A percentile compares a stretch with the other conserved stretches of the same genome.
These are phyloP conservation scores for Chimonanthus praecox DNA, from an alignment of 164 flowering plant genomes.

Conservation along the genomic window DNA sequence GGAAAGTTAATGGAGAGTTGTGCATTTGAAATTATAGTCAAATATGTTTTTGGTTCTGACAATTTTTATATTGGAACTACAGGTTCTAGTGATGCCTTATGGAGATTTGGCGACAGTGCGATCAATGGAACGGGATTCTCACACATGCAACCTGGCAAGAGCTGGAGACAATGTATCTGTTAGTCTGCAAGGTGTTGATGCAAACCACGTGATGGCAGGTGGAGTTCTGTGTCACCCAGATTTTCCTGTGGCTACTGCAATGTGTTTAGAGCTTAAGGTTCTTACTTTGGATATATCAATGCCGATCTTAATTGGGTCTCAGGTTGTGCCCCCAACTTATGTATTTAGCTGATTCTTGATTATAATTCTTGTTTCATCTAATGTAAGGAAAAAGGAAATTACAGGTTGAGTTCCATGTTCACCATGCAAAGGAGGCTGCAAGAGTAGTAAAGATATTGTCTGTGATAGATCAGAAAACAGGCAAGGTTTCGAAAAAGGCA, in stretches of 20 bases:
- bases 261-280: constrained; percentile 79
- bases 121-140: constrained; percentile 64
- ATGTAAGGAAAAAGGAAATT: constrained; percentile 4
- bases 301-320: constrained; percentile 80
- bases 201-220: constrained; percentile 50
- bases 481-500: constrained; percentile 64
- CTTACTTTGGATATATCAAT: constrained; percentile 59
- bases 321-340: constrained; percentile 32
- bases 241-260: constrained; percentile 65
- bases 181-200: constrained; percentile 71
- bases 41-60: not conserved
- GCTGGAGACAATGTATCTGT: constrained; percentile 91
- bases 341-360: not conserved
- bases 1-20: not conserved
- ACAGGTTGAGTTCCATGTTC: constrained; percentile 87
- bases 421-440: constrained; percentile 87
- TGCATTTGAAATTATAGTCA: not conserved
- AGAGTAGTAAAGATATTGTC: constrained; percentile 62
- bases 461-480: constrained; percentile 76
- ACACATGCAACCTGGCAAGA: constrained; percentile 54
- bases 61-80: constrained; percentile 1
- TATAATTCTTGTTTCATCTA: not conserved
- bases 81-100: constrained; percentile 91
- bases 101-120: constrained; percentile 61
- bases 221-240: constrained; percentile 96